These are phyloP conservation scores for Cinnamomum chago DNA, from an alignment of 164 flowering plant species.

Conservation along the genomic window DNA sequence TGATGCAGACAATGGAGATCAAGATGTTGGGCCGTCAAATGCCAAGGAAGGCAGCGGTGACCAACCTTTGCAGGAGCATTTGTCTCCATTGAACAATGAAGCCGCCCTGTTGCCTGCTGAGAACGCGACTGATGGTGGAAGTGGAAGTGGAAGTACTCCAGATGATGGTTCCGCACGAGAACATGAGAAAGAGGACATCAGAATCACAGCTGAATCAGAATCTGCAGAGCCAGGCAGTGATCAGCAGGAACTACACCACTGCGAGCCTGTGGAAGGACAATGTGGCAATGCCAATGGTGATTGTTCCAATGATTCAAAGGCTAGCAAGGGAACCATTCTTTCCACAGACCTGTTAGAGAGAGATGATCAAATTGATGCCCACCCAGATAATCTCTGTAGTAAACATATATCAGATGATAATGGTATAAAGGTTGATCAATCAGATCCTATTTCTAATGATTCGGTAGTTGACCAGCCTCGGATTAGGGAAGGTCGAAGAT, in stretches of 20 bases:
- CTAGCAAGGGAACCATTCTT: too few relatives aligned
- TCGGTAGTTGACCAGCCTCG: constrained; percentile 24
- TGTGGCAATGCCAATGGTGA: constrained; percentile 12
- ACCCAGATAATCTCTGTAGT: constrained; percentile 8
- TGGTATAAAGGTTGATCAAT: constrained; percentile 18
- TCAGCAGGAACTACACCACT: constrained; percentile 17
- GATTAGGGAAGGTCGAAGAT: constrained; percentile 71
- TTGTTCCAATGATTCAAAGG: not conserved
- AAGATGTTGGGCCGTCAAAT: constrained; percentile 13
- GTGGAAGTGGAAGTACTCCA: constrained; percentile 16
- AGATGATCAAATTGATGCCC: constrained; percentile 15
- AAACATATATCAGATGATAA: constrained; percentile 22
- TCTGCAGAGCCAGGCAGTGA: constrained; percentile 13
- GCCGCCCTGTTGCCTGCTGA: constrained; percentile 10
- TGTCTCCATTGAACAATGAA: constrained; percentile 11
- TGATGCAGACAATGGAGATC: constrained; percentile 15
- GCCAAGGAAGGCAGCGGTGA: constrained; percentile 3
- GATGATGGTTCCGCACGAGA: constrained; percentile 9
- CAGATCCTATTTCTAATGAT: constrained; percentile 15
- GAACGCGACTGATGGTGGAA: constrained; percentile 9
- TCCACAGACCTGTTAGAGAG: constrained; percentile 15
- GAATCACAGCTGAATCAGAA: constrained; percentile 11
- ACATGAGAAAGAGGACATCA: constrained; percentile 18
- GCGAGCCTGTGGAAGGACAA: constrained; percentile 20
- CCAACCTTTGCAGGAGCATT: constrained; percentile 11